Base-by-base conservation (phyloP, 1,139 yeast species). In the Geotrichum armillariae region DNA sequence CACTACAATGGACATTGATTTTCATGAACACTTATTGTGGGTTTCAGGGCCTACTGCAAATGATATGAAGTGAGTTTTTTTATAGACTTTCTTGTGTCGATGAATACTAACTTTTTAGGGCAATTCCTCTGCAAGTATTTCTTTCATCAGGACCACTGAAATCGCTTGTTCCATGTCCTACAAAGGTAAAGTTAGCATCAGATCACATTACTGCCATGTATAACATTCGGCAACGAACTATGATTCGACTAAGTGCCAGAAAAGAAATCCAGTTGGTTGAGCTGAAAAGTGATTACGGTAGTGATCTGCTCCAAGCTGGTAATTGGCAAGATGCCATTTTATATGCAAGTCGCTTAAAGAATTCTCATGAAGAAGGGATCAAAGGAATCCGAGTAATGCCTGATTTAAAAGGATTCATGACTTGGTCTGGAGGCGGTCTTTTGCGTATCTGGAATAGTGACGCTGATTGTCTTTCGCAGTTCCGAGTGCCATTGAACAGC, bases 381-480 rank as follows among this genome's bases (percentile, higher is more conserved):
- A 44, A 34, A 16, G 53, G 53, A 7, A 29, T 46, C 7, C 44
- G 39, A 16, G 40, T 31, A 2, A 37, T 20, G 35, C 35, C 37
- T 8, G 22, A n/a, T 3, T n/a, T 27, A 8, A 21, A 20, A 33
- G 53, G 29, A 18, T 60, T 63, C 34, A 46, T 63, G 21, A 60
- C 67, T 2, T 63, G 66, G 66, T 59, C 66, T 2, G 53, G 55
- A 1, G 61, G 61, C 41, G 66, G 66, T 2, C 47, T 40, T 2
- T 54, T 61, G 2, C 49, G 58, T 18, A 31, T 57, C 8, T 61
- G 65, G 64, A 47, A 50, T 29, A 50, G 47, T 27, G 23, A 45
- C 5, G 61, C 61, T n/a, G 53, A 41, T 4, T 55, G 59, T 35
- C 38, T 41, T 12, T 39, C 45, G n/a, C 52, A 53, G 34, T 34